Evolutionary conservation across 106 monocot genomes (phyloP).

Genomic region (Cymbidium sinense): DNA sequence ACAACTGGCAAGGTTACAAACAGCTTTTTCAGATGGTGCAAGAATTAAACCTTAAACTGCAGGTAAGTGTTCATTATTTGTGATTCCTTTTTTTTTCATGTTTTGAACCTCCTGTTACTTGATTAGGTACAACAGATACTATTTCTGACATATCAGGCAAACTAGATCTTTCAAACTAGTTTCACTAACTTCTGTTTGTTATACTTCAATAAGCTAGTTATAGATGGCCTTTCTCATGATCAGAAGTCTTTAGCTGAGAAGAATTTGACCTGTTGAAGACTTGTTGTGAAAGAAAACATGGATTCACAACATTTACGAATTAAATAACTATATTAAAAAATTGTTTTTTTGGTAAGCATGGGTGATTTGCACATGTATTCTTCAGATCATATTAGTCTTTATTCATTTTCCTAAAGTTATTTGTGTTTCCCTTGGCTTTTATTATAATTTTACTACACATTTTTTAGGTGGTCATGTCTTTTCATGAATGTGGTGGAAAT

Average conservation of each 20-base stretch:
- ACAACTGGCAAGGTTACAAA: constrained; percentile 84
- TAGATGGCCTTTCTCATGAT: neutral
- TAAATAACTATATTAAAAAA: neutral
- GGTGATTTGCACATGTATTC: neutral
- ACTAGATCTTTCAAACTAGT: neutral
- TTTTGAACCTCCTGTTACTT: neutral
- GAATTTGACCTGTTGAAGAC: neutral
- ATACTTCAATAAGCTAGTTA: neutral
- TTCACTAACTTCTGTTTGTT: neutral
- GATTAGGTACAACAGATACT: neutral
- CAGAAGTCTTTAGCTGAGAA: constrained; percentile 1
- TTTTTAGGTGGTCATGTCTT: constrained; percentile 92
- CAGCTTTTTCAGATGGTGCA: constrained; percentile 64
- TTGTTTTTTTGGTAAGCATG: neutral
- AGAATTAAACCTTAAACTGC: constrained; percentile 74
- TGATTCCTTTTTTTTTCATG: neutral
- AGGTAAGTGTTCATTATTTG: constrained; percentile 35
- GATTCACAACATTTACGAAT: neutral
- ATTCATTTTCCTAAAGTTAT: neutral
- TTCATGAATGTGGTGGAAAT: constrained; percentile 96
- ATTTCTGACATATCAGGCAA: neutral
- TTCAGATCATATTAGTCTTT: too few species aligned
- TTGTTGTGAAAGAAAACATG: neutral
- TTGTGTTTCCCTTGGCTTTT: neutral
- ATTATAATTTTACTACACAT: neutral